Evolutionary conservation across 2,329 filamentous ascomycete genomes (phyloP).

Genomic region (Penicillium janthinellum): DNA sequence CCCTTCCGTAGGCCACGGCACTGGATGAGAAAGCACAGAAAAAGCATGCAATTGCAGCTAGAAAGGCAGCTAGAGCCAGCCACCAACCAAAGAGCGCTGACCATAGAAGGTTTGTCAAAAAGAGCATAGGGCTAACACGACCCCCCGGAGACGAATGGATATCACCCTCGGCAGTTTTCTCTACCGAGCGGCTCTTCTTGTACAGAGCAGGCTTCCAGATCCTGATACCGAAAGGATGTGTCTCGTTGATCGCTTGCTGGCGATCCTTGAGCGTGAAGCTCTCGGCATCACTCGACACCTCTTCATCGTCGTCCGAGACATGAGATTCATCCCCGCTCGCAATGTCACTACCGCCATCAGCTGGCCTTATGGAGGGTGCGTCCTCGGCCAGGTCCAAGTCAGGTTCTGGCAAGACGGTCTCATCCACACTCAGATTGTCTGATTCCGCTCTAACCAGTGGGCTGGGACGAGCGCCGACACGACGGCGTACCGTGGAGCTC

Average conservation of each 20-base stretch:
- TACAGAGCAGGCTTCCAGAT: constrained; percentile 99
- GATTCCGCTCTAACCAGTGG: constrained; percentile 40
- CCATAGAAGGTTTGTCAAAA: constrained; percentile 89
- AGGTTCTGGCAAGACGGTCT: constrained; percentile 38
- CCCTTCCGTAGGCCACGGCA: constrained; percentile 79
- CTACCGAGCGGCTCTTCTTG: constrained; percentile 95
- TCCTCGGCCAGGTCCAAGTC: constrained; percentile 25
- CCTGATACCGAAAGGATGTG: constrained; percentile 96
- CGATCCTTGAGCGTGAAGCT: constrained; percentile 97
- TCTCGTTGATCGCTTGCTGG: constrained; percentile 97
- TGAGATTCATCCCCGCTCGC: constrained; percentile 37
- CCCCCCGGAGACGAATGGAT: constrained; percentile 94
- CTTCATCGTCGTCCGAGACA: constrained; percentile 58
- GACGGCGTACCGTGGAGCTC: constrained; percentile 45
- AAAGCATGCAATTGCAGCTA: constrained; percentile 77
- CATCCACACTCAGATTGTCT: constrained; percentile 42
- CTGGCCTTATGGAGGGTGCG: constrained; percentile 25
- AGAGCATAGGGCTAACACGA: constrained; percentile 78
- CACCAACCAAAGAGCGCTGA: constrained; percentile 94
- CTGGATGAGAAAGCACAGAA: constrained; percentile 77
- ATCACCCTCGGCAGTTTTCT: constrained; percentile 93
- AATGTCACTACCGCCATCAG: constrained; percentile 33
- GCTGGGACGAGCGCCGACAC: constrained; percentile 36
- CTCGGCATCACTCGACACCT: constrained; percentile 84
- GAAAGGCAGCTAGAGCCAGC: constrained; percentile 75